Base-by-base conservation (phyloP, 805 yeast species). In the Yarrowia deformans region DNA sequence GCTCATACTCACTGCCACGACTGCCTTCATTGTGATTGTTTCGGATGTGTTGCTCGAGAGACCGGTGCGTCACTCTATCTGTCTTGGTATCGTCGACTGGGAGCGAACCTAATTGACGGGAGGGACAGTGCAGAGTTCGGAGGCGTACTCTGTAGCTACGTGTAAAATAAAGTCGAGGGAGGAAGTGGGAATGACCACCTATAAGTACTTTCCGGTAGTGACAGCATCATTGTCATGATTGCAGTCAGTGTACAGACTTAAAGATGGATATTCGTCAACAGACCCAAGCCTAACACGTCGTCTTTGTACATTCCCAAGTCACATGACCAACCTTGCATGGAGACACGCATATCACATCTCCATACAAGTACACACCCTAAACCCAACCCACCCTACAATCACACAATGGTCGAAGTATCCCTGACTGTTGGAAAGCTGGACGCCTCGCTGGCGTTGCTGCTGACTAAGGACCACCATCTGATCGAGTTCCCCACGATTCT, bases 401-500 rank as follows among this genome's bases (percentile, higher is more conserved):
- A 23, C 18, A 52, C 55, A 60, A 89, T 90, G 91, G 96, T 93
- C 40, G 95, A 92, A 79, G 97, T 93, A 12, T 89, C 96, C 52
- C 84, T 94, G 46, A 93, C 98, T 0, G 98, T 95, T 23, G 99
- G 98, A 61, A 93, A 93, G 80, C 83, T 94, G 55, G 99, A 95
- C 77, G 97, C 98, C 13, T 93, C 98, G 1, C 82, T 95, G 77
- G 98, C 98, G 39, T 83, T 95, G 58, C 83, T 95, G 55, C 85
- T 96, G 46, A 94, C 99, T 19, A 86, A 89, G 69, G 95, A 94
- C 77, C 98, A 94, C 78, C 97, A 93, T 77, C 83, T 94, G 71
- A 93, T 95, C 72, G 99, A 95, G 76, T 95, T 94, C 75, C 99
- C 99, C n/a, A 92, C 98, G 3, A 87, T 94, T 69, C 82, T 95